Evolutionary conservation across 1,284 basidiomycete species (phyloP), one percentile per base, ranked within the genome.

Genomic region (Ceratobasidium theobromae): DNA sequence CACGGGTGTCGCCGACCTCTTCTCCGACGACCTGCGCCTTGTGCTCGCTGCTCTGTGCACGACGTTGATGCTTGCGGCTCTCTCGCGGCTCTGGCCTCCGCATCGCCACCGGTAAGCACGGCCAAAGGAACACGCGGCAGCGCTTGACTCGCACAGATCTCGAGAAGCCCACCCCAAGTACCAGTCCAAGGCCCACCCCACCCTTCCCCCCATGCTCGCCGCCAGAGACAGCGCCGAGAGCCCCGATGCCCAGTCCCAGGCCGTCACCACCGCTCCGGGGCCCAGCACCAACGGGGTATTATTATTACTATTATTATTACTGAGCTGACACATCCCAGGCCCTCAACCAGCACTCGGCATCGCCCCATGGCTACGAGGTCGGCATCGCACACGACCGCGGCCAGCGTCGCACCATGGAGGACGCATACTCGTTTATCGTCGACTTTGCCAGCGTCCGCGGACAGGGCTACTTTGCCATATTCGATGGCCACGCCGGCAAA

Each of bases 401-500:
- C 60, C 86, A 91, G 71, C 82, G 97, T 68, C 82, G 96, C 69
- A 93, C 89, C 35, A 99, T 99, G 97, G 97, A 99, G 76, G 97
- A 99, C 76, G 86, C 95, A 0, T 95, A 99, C 76, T 93, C 93
- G 32, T 98, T 98, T 73, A 85, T 98, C 62, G 91, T 95, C 70
- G 94, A 98, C 75, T 99, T 93, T 76, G 94, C 87, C 27, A 86
- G 87, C 35, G 82, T 99, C 12, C 85, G 87, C 49, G 96, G 96
- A 0, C 97, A 99, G 76, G 95, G 94, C 6, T 98, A 97, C 80
- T 98, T 97, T 75, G 95, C 95, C 11, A 87, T 99, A 48, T 99
- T 99, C 73, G 97, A 99, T 73, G 97, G 97, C 2, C 97, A 99
- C 75, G 97, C 97, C 0, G 97, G 97, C 21, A 98, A 98, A 75